Base-by-base conservation (phyloP, 2,329 filamentous ascomycete species). In the Nemania serpens region DNA sequence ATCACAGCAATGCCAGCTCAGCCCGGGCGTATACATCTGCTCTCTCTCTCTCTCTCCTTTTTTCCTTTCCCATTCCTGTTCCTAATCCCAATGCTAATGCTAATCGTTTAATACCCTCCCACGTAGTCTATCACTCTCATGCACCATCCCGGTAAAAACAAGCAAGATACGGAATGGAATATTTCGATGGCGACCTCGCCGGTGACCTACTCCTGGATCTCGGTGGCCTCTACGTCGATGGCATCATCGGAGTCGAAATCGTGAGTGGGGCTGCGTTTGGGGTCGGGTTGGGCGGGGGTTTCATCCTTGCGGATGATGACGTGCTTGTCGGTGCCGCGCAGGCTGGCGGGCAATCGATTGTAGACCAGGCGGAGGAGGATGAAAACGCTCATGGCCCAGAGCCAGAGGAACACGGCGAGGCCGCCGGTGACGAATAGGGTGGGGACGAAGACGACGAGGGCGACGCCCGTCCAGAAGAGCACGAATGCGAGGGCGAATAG, bases 391-490 rank as follows among this genome's bases (percentile, higher is more conserved):
- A 89, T 76, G 7, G 82, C 86, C 86, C 88, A 91, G 17, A 84
- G 75, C 85, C 90, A 94, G 62, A 89, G 75, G 61, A 88, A 81
- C 1, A 87, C 76, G 5, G 85, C 89, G 20, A 87, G 74, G 49
- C 82, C 82, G 12, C 83, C 85, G 2, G 88, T 88, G 63, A 91
- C 74, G 73, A 91, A 84, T 39, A 94, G 76, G 0, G 86, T 83
- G 1, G 90, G 90, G 0, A 91, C 76, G 15, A 95, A 81, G 42
- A 93, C 72, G 49, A 91, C 72, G 11, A 90, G 77, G 2, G 88
- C 89, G 46, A 91, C 74, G 52, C 87, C 85, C 55, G 87, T 82
- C 79, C 86, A 88, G 77, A 90, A 87, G 49, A 90, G 80, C 1
- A 84, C 83, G 77, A 91, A 91, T 58, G 87, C 69, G 41, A 91